phyloP scores from a whole-genome alignment of 805 yeast species.

The Cyberlindnera mycetangii region DNA sequence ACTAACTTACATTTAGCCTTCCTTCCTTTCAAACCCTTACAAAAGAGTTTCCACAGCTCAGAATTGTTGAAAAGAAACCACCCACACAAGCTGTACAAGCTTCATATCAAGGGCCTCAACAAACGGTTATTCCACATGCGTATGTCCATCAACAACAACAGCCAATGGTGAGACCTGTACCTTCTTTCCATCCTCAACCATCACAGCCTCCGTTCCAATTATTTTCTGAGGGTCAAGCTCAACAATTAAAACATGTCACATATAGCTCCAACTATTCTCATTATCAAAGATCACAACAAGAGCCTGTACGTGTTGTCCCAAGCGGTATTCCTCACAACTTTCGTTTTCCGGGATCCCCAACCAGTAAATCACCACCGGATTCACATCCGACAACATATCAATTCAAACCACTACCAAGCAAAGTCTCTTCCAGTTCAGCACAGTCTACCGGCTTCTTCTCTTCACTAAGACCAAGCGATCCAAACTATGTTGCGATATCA shows the following conservation, averaged over 20 bases:
- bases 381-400: constrained; percentile 3
- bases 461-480: background rate
- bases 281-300: background rate
- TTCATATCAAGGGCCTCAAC: background rate
- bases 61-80: constrained; percentile 4
- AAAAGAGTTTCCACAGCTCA: constrained; percentile 12
- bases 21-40: constrained; percentile 28
- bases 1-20: too few species aligned
- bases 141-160: background rate
- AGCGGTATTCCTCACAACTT: background rate
- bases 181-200: background rate
- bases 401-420: too few species aligned
- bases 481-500: constrained; percentile 2
- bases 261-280: background rate
- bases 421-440: background rate
- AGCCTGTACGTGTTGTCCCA: background rate
- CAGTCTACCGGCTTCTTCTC: background rate
- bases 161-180: background rate
- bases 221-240: too few species aligned
- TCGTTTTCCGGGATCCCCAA: background rate
- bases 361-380: background rate
- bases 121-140: background rate
- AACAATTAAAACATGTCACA: too few species aligned
- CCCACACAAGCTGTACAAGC: constrained; percentile 7
- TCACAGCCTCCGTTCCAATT: too few species aligned